Conservation (phyloP, 2,329 filamentous ascomycete genomes). For the Rosellinia necatrix region DNA sequence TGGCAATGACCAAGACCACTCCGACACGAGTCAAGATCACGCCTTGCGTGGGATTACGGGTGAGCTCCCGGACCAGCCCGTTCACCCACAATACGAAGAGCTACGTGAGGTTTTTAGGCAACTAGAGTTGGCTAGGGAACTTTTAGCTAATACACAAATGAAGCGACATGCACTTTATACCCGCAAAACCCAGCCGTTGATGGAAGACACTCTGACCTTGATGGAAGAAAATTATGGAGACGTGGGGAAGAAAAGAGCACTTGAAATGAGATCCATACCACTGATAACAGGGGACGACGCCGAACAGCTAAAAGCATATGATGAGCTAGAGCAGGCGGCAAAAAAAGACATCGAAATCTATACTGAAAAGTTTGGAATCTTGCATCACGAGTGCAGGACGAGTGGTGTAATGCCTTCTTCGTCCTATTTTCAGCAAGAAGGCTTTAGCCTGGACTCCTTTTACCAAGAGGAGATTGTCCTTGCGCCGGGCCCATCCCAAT, state of each 20-base stretch:
- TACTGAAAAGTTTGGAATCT: conserved; percentile 40
- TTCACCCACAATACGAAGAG: conserved; percentile 53
- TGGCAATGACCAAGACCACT: conserved; percentile 25
- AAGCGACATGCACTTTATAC: conserved; percentile 40
- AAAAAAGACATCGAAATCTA: conserved; percentile 42
- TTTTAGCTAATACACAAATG: conserved; percentile 50
- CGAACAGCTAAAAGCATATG: conserved; percentile 52
- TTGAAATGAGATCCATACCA: conserved; percentile 41
- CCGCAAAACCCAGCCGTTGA: conserved; percentile 31
- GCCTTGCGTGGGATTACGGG: conserved; percentile 38
- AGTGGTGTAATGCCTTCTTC: conserved; percentile 50
- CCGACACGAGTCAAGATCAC: conserved; percentile 29
- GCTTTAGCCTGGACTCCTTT: conserved; percentile 46
- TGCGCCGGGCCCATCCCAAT: conserved; percentile 34
- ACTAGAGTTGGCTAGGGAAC: conserved; percentile 53
- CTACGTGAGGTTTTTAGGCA: conserved; percentile 51
- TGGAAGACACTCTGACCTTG: conserved; percentile 31
- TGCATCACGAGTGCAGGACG: conserved; percentile 48
- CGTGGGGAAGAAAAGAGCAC: conserved; percentile 43
- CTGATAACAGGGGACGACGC: conserved; percentile 45
- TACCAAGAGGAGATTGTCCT: conserved; percentile 51
- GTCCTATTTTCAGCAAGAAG: conserved; percentile 47
- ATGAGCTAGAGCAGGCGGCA: conserved; percentile 43
- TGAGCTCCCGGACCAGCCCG: conserved; percentile 44
- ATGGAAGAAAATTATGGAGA: conserved; percentile 33